Conservation (phyloP, 192 early-diverging fungal genomes). For the Linderina pennispora region DNA sequence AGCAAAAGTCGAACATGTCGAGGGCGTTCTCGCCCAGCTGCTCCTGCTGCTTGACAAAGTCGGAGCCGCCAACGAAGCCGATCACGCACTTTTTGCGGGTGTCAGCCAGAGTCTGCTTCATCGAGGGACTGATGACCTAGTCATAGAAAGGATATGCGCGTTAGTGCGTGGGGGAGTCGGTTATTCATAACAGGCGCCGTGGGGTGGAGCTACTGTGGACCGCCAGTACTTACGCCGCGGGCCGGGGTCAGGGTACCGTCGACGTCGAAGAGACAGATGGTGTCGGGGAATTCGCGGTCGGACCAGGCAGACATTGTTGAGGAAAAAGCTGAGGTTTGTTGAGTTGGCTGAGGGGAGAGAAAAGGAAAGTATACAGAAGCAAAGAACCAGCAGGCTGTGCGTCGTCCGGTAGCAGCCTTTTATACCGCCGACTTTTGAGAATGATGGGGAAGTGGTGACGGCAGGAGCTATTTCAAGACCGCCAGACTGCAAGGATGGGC, state of each 20-base stretch:
- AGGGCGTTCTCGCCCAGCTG: conserved; percentile 76
- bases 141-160: conserved; percentile 1
- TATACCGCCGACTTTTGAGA: too few relatives aligned
- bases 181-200: not conserved
- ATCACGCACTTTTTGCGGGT: conserved; percentile 87
- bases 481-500: too few relatives aligned
- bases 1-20: conserved; percentile 88
- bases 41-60: conserved; percentile 90
- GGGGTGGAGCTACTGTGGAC: not conserved
- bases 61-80: conserved; percentile 96
- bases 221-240: conserved; percentile 65
- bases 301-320: conserved; percentile 43
- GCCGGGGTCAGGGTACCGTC: conserved; percentile 97
- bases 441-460: too few relatives aligned
- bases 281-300: conserved; percentile 67
- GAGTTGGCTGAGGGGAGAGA: not conserved
- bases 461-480: too few relatives aligned
- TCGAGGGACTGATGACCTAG: conserved; percentile 71
- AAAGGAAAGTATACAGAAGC: not conserved
- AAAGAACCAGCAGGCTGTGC: too few relatives aligned
- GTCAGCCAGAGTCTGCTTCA: conserved; percentile 66
- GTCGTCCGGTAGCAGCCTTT: too few relatives aligned
- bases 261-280: conserved; percentile 91
- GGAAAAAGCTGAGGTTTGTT: not conserved
- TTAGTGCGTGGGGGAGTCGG: too few relatives aligned